Base-by-base conservation (phyloP, 78 protist genomes). In the Parvularia atlantis region DNA sequence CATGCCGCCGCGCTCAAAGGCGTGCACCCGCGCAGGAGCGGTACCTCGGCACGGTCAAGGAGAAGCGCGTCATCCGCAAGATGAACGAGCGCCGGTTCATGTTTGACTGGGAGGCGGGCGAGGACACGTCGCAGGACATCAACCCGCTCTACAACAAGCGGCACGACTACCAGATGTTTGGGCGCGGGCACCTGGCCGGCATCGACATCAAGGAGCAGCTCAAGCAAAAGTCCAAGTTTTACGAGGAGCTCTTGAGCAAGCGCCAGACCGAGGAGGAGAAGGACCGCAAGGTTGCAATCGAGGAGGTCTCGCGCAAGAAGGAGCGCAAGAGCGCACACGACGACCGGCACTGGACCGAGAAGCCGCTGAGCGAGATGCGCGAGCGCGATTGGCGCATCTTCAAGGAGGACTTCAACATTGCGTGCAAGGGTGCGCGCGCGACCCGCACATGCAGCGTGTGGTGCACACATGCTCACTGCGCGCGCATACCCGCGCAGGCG, bases 311-410 rank as follows among this genome's bases (percentile, higher is more conserved):
- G 36, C 37, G 33, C 22, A 11, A 36, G 26, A 73, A 65, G 41
- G 75, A 50, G 28, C 30, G 26, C 35, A 72, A 60, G 30, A 11
- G 0, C 3, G 19, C 2, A 36, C 33, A 30, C 1, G 46, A 71
- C 40, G 59, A 35, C 19, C 62, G 61, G 13, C 91, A 90, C 73
- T 95, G 98, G 98, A 33, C 74, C 26, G 91, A 89, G 60, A 95
- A 95, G 78, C 28, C 43, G 19, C 78, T 93, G 30, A 73, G 16
- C 13, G 62, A 89, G 17, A 96, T 96, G 99, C 75, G 80, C 4
- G 91, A 85, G 26, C 76, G 98, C 28, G 99, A 96, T 68, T 96
- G 98, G 98, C 77, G 96, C 41, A 95, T 96, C 13, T 80, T 96
- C 73, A 36, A 75, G 24, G 99, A 96, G 48, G 98, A 96, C 62